Evolutionary conservation across 2,329 filamentous ascomycete genomes (phyloP), one percentile per base, ranked within the genome.

Genomic region (Apiospora phragmitis): DNA sequence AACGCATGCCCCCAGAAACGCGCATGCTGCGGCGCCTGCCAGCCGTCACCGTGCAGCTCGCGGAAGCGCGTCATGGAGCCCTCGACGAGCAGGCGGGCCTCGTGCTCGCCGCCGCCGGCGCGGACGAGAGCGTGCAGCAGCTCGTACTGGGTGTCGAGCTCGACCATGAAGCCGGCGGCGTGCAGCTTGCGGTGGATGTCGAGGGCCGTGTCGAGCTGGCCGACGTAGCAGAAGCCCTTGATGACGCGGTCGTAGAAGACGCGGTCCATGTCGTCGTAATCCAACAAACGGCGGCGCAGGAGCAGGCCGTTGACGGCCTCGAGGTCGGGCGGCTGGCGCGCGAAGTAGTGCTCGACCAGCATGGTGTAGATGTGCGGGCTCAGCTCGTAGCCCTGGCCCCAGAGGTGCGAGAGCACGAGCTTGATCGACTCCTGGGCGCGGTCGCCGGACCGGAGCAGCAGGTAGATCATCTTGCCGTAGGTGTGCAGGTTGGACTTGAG

Each of bases 341-440:
- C 76, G 77, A 95, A 92, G 77, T 91, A 91, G 77, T 92, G 85
- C 65, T 91, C 88, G 65, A 93, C 83, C 26, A 96, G 86, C 76
- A 91, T 92, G 32, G 93, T 95, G 82, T 93, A 93, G 76, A 94
- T 92, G 75, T 94, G 87, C 1, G 89, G 80, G 4, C 88, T 88
- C 2, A 89, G 85, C 66, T 85, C 78, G 59, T 91, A 76, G 26
- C 86, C 86, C 32, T 84, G 81, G 7, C 76, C 74, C 68, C 82
- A 81, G 86, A 96, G 92, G 78, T 92, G 88, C 1, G 83, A 80
- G 59, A 94, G 84, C 9, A 95, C 85, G 1, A 85, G 85, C 62
- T 87, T 85, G 18, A 93, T 86, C 70, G 89, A 88, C 1, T 81
- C 79, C 55, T 82, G 82, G 32, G 83, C 81, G 49, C 79, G 79